Evolutionary conservation across 345 rosid species (phyloP), one percentile per base, ranked within the genome.

Genomic region (Adansonia digitata): DNA sequence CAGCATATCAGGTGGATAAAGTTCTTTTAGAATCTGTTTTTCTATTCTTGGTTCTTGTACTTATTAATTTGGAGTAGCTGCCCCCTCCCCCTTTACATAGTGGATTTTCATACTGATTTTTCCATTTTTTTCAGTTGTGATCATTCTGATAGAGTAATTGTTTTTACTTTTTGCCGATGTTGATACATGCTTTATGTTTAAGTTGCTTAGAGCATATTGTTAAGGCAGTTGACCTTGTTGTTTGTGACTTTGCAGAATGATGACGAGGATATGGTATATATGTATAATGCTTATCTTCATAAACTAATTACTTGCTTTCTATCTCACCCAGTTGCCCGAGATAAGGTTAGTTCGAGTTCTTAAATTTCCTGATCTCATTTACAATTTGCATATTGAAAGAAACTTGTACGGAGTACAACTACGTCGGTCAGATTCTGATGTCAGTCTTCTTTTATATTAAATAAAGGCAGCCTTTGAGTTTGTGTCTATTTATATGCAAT

Each of bases 211-310:
- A 66, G 8, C 69, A 55, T 37, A 65, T 69, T 40, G 37, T 27
- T 65, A 20, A 75, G 34, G 31, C 26, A 12, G 74, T 43, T 78
- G 56, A 60, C 56, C 61, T 78, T 74, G 75, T 77, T 80, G 61
- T 72, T 76, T 81, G 24, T 83, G 70, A 62, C 63, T 57, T 55
- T 84, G 77, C 89, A 88, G 93, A 91, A 89, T 64, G 96, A 92
- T 74, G 98, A 94, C 63, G 98, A 94, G 82, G 98, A 94, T 83
- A 86, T 94, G 87, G 61, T 86, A 81, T 94, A 91, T 74, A 86
- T 94, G 90, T 92, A 92, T 79, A 90, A 91, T 82, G 97, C 95
- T 55, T 94, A 94, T 82, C 82, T 92, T 71, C 97, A 94, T 89
- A 94, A 94, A 87, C 83, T 92, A 81, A 86, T 85, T 49, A 86